Evolutionary conservation across 371 early-diverging fungal species (phyloP).

Genomic region (Mortierella sp.): DNA sequence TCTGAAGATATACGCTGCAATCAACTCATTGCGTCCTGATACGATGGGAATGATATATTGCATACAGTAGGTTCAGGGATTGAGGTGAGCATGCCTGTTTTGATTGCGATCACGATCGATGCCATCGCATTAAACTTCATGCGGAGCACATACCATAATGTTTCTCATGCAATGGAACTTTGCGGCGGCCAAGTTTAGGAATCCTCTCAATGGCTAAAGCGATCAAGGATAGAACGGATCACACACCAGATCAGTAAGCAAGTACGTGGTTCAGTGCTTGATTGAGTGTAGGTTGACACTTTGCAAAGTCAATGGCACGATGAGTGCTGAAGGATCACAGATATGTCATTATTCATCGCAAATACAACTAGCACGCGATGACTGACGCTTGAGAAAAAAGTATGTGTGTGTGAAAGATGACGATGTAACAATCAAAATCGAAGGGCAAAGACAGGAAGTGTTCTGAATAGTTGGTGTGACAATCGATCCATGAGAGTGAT

Average conservation of each 20-base stretch:
- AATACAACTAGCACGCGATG: constrained; percentile 2
- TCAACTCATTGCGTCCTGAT: constrained; percentile 73
- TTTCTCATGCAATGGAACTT: constrained; percentile 68
- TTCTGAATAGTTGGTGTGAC: too few relatives aligned
- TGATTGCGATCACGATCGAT: background rate
- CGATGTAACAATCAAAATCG: background rate
- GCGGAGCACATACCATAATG: constrained; percentile 60
- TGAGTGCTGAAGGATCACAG: too few relatives aligned
- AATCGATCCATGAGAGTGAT: too few relatives aligned
- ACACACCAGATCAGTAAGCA: too few relatives aligned
- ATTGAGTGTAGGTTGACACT: background rate
- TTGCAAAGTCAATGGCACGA: background rate
- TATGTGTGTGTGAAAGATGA: background rate
- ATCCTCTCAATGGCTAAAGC: constrained; percentile 64
- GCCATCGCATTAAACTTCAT: too few relatives aligned
- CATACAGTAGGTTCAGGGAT: background rate
- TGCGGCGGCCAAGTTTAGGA: constrained; percentile 69
- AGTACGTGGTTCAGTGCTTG: too few relatives aligned
- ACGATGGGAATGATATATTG: constrained; percentile 12
- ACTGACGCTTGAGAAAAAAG: background rate
- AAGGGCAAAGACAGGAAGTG: too few relatives aligned
- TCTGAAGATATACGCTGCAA: constrained; percentile 77
- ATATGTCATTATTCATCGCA: constrained; percentile 15
- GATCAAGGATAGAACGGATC: background rate
- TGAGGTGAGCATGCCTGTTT: background rate